Percentiles rank a stretch among this genome's conserved stretches.
phyloP scores from a whole-genome alignment of 352 stramenopile genomes.

The Globisporangium middletonii region DNA sequence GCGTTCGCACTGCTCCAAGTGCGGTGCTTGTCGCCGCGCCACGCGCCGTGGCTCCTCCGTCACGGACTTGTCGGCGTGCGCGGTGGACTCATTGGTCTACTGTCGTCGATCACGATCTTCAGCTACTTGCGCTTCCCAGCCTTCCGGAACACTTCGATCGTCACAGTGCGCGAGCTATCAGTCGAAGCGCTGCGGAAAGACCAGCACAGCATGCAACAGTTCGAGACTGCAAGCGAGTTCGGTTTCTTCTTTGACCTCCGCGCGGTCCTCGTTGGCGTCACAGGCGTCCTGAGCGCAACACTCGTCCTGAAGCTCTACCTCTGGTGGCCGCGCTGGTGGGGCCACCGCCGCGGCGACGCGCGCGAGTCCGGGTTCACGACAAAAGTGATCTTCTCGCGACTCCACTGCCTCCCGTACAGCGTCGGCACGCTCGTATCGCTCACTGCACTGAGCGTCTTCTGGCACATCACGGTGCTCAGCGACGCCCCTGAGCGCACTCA shows the following conservation, averaged over 20 bases:
- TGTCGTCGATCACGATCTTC: conserved; percentile 12
- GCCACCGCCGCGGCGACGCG: background rate
- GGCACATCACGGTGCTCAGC: background rate
- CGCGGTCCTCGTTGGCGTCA: background rate
- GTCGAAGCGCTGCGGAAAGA: background rate
- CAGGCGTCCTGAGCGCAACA: background rate
- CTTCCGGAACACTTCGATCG: conserved; percentile 2
- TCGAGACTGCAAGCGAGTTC: conserved; percentile 4
- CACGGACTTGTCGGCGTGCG: conserved; percentile 9
- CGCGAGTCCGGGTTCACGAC: background rate
- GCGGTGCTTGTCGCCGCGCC: background rate
- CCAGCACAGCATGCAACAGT: background rate
- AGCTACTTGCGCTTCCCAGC: conserved; percentile 1
- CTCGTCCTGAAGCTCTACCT: background rate
- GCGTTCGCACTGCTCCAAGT: background rate
- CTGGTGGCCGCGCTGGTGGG: background rate
- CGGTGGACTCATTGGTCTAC: conserved; percentile 5
- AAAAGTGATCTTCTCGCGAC: conserved; percentile 4
- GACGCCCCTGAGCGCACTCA: background rate
- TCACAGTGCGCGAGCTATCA: background rate
- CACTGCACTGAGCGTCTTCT: conserved; percentile 15
- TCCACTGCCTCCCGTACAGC: conserved; percentile 16
- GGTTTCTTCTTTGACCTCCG: conserved; percentile 11
- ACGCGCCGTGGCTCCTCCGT: background rate
- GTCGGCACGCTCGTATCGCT: conserved; percentile 9